These are phyloP conservation scores for carrot (Daucus carota) DNA, from an alignment of 129 eudicot species.

Conservation along the genomic window DH1_v3.0 NC_030382.2:41203001-41203500, in stretches of 20 bases:
- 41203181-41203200: slow-evolving; percentile 94
- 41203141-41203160: slow-evolving; percentile 96
- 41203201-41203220: slow-evolving; percentile 42
- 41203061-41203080: not conserved
- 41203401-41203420: slow-evolving; percentile 6
- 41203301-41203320: slow-evolving; percentile 79
- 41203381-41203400: not conserved
- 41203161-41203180: slow-evolving; percentile 98
- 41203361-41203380: slow-evolving; percentile 60
- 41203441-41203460: slow-evolving; percentile 96
- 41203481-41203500: slow-evolving; percentile 94
- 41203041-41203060: not conserved
- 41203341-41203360: slow-evolving; percentile 84
- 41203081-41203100: not conserved
- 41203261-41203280: slow-evolving; percentile 10
- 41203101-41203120: slow-evolving; percentile 9
- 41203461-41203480: slow-evolving; percentile 92
- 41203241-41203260: not conserved
- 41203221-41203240: not conserved
- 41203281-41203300: slow-evolving; percentile 39
- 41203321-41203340: slow-evolving; percentile 73
- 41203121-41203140: slow-evolving; percentile 70
- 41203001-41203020: not conserved
- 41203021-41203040: not conserved
- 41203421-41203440: slow-evolving; percentile 20